Percentiles rank a stretch among this genome's conserved stretches.
Evolutionary conservation across 2,329 filamentous ascomycete genomes (phyloP).

Genomic region (Phialocephala subalpina): DNA sequence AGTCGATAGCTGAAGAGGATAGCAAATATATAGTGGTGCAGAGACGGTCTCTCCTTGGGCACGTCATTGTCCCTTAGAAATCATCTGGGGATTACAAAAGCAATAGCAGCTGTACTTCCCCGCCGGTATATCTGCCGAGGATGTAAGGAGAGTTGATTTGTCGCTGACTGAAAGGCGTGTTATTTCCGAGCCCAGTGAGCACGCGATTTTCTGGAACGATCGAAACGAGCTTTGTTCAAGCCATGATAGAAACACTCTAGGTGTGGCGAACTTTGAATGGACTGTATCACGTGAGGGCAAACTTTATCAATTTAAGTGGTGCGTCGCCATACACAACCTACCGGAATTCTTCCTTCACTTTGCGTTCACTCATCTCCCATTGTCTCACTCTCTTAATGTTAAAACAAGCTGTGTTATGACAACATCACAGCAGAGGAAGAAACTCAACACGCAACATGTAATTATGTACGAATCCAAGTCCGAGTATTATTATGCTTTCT

Average conservation of each 20-base stretch:
- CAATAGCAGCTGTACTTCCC: conserved; percentile 17
- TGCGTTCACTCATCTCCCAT: neutral
- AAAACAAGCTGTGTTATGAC: too few relatives aligned
- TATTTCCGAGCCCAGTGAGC: conserved; percentile 6
- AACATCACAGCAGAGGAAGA: too few relatives aligned
- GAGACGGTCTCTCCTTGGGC: conserved; percentile 13
- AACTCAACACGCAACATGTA: too few relatives aligned
- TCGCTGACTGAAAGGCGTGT: neutral
- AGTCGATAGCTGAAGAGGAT: neutral
- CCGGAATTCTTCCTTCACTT: too few relatives aligned
- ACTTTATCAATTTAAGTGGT: neutral
- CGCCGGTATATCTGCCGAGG: conserved; percentile 13
- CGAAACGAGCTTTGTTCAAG: neutral
- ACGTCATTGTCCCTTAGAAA: conserved; percentile 24
- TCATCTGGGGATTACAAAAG: conserved; percentile 21
- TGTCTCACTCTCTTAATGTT: neutral
- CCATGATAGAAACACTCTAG: neutral
- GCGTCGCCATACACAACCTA: neutral
- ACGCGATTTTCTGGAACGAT: too few relatives aligned
- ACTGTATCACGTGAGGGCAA: neutral
- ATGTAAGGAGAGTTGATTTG: conserved; percentile 3
- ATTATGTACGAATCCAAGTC: too few relatives aligned
- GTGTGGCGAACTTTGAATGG: neutral
- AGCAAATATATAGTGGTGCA: conserved; percentile 18
- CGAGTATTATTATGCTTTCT: neutral